These are phyloP conservation scores for Arabidopsis arenosa DNA, from an alignment of 345 rosid genomes.

Conservation along the genomic window DNA sequence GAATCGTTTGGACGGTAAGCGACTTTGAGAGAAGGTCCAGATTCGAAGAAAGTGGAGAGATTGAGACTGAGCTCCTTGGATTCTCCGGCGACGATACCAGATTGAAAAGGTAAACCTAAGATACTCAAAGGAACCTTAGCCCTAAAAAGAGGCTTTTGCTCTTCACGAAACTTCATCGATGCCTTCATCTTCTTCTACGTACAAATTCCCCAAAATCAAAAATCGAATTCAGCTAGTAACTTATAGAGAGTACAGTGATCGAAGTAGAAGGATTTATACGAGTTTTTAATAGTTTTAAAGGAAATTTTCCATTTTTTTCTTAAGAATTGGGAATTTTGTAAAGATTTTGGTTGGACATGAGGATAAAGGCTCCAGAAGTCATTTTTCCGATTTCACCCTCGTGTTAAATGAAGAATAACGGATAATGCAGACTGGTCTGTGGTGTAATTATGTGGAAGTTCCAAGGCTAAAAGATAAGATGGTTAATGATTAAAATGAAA, in stretches of 20 bases:
- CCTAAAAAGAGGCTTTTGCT: constrained; percentile 75
- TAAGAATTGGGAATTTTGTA: not conserved
- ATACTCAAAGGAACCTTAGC: constrained; percentile 85
- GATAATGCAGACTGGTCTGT: constrained; percentile 5
- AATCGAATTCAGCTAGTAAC: not conserved
- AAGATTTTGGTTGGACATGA: constrained; percentile 20
- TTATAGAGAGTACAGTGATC: constrained; percentile 10
- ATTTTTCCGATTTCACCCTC: constrained; percentile 29
- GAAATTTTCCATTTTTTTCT: not conserved
- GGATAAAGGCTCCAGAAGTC: not conserved
- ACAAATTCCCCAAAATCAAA: not conserved
- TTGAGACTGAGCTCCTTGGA: constrained; percentile 78
- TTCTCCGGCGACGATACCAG: constrained; percentile 90
- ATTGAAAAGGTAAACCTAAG: constrained; percentile 84
- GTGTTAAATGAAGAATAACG: constrained; percentile 1
- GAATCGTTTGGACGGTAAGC: constrained; percentile 94
- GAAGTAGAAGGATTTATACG: not conserved
- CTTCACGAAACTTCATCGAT: constrained; percentile 90
- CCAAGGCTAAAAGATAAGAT: constrained; percentile 17
- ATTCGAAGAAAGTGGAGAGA: constrained; percentile 80
- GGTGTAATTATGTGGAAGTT: constrained; percentile 34
- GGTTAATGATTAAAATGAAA: not conserved
- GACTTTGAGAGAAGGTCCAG: constrained; percentile 81
- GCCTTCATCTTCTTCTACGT: constrained; percentile 67
- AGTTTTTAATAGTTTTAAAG: not conserved